Base-by-base conservation (phyloP, 2,329 filamentous ascomycete species). In the Grosmannia clavigera region DNA sequence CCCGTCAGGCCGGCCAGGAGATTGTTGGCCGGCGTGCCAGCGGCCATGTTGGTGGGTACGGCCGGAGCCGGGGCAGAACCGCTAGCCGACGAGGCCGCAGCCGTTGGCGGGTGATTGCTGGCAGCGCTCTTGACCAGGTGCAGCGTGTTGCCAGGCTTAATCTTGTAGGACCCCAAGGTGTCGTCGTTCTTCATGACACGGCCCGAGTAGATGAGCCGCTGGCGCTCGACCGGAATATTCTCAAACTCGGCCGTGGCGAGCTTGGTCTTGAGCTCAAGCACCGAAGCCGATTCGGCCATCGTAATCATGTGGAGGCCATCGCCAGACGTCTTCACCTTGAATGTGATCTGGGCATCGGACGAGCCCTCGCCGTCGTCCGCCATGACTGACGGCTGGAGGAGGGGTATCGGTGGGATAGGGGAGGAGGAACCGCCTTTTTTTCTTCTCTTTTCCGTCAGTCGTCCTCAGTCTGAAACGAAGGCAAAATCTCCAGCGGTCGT, bases 271-370 rank as follows among this genome's bases (percentile, higher is more conserved):
- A 99, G 82, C 63, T 96, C 91, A 61, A 83, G 79, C 52, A 97
- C 87, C 9, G 87, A 88, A 56, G 87, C 89, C 43, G 83, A 82
- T 65, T 87, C 81, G 61, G 87, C 75, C 69, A 97, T 85, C 60
- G 90, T 95, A 70, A 99, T 78, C 58, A 82, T 85, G 73, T 88
- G 90, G 46, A 63, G 59, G 71, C 83, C 85, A 70, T 96, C 92
- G 67, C 86, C 87, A n/a, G 90, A 92, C n/a, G 90, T 89, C 79
- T 97, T 99, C 75, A 99, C 86, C 76, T 91, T 94, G 83, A 99
- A 97, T 72, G 89, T 95, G 76, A 99, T 77, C 68, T 92, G 85
- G 68, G 85, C 76, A 69, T 92, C 89, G 68, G 83, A 80, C 68
- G 76, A 71, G 66, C 78, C 72, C 62, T 81, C 79, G 67, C 76